A percentile compares a stretch with the other conserved stretches of the same genome.
Evolutionary conservation across 2,329 filamentous ascomycete genomes (phyloP).

Genomic region (Niveomyces coronatus): DNA sequence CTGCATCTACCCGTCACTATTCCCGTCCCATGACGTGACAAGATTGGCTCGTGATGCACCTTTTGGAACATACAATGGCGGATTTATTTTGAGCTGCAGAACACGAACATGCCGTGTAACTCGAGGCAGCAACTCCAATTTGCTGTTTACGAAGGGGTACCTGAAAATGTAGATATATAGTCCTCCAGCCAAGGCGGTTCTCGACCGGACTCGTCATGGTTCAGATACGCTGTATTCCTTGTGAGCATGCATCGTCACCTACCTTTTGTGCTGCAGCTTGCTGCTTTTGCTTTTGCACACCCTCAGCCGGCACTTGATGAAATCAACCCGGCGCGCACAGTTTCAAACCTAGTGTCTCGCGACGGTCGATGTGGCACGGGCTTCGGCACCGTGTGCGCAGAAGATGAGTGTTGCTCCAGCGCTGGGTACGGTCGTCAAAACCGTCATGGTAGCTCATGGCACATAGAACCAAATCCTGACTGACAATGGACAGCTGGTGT

Average conservation of each 20-base stretch:
- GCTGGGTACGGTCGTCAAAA: conserved; percentile 29
- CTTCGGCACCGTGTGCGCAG: conserved; percentile 23
- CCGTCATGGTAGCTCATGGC: no score
- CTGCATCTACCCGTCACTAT: background rate
- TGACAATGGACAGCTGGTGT: conserved; percentile 35
- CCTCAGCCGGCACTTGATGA: background rate
- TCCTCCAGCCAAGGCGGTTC: background rate
- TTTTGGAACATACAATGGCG: background rate
- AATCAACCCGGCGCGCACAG: background rate
- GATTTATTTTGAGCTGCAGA: conserved; percentile 4
- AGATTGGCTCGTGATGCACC: background rate
- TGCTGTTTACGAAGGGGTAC: background rate
- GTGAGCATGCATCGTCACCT: background rate
- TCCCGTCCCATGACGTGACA: background rate
- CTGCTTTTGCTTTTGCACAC: background rate
- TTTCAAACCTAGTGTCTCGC: background rate
- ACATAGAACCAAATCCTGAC: background rate
- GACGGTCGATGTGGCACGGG: conserved; percentile 36
- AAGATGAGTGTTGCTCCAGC: conserved; percentile 31
- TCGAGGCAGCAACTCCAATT: background rate
- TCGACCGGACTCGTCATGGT: background rate
- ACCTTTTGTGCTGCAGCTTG: background rate
- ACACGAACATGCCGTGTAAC: conserved; percentile 6
- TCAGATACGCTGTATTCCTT: background rate
- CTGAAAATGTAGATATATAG: background rate